These are phyloP conservation scores for Maudiozyma pseudohumilis DNA, from an alignment of 805 yeast species.

Conservation along the genomic window DNA sequence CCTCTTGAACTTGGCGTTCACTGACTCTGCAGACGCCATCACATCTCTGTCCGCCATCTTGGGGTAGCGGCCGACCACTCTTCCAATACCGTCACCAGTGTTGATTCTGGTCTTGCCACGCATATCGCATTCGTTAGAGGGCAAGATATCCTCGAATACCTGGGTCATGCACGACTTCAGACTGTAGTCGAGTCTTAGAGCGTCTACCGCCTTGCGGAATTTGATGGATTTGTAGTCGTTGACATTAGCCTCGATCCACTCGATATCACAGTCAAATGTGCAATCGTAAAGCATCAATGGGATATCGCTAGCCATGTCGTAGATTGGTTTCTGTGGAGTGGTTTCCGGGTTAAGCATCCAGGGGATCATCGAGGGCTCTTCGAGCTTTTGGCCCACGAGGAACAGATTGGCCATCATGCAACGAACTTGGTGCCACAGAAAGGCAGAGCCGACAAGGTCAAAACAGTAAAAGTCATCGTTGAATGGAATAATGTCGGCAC, in stretches of 20 bases:
- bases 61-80: conserved; percentile 44
- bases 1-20: conserved; percentile 50
- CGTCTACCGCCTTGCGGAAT: conserved; percentile 37
- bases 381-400: conserved; percentile 70
- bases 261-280: conserved; percentile 53
- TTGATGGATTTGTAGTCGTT: conserved; percentile 33
- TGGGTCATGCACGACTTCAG: conserved; percentile 45
- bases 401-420: conserved; percentile 85
- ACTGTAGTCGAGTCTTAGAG: conserved; percentile 45
- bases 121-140: conserved; percentile 15
- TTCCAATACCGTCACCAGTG: conserved; percentile 72
- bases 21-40: conserved; percentile 55
- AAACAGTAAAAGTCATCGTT: conserved; percentile 48
- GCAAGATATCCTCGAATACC: conserved; percentile 37
- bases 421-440: conserved; percentile 95
- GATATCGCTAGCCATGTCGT: conserved; percentile 81
- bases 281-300: conserved; percentile 87
- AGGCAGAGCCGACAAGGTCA: conserved; percentile 80
- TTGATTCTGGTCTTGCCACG: conserved; percentile 34
- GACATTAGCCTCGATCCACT: conserved; percentile 40
- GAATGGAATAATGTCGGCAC: conserved; percentile 37
- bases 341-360: conserved; percentile 48
- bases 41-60: conserved; percentile 48
- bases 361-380: conserved; percentile 45
- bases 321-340: conserved; percentile 62